Percentiles rank a stretch among this genome's conserved stretches.
Conservation (phyloP, 2,329 filamentous ascomycete species). For the Fusarium gaditjirri region DNA sequence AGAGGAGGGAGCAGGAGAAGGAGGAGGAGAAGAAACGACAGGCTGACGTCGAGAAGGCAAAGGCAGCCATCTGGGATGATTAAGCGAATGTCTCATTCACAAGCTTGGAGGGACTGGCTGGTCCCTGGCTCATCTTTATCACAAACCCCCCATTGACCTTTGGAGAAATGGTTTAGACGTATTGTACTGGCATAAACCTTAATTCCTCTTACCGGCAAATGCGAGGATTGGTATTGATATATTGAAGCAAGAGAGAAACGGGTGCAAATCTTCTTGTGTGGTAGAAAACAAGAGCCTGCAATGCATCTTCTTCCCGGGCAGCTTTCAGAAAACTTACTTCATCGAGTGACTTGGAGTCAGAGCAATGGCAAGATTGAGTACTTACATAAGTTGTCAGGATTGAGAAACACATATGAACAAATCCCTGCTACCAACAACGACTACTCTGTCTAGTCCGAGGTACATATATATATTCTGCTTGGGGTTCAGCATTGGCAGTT, state of each 20-base stretch:
- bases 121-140: not conserved
- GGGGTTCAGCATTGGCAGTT: not conserved
- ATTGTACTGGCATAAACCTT: not conserved
- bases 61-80: constrained; percentile 87
- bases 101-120: not conserved
- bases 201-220: not conserved
- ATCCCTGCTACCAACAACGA: not conserved
- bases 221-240: not conserved
- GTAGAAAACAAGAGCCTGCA: not conserved
- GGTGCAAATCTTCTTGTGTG: not conserved
- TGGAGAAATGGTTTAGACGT: too few relatives aligned
- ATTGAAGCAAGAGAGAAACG: too few relatives aligned
- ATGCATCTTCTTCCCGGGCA: not conserved
- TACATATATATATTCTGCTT: not conserved
- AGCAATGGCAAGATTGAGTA: not conserved
- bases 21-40: constrained; percentile 69
- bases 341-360: not conserved
- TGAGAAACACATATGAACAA: not conserved
- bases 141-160: not conserved
- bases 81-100: constrained; percentile 45
- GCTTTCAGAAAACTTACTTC: not conserved
- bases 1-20: constrained; percentile 76
- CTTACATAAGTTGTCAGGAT: not conserved
- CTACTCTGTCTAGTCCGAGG: not conserved
- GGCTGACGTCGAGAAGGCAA: constrained; percentile 78